These are phyloP conservation scores for Fraxinus americana DNA, from an alignment of 257 asterid genomes.

Conservation along the genomic window DNA sequence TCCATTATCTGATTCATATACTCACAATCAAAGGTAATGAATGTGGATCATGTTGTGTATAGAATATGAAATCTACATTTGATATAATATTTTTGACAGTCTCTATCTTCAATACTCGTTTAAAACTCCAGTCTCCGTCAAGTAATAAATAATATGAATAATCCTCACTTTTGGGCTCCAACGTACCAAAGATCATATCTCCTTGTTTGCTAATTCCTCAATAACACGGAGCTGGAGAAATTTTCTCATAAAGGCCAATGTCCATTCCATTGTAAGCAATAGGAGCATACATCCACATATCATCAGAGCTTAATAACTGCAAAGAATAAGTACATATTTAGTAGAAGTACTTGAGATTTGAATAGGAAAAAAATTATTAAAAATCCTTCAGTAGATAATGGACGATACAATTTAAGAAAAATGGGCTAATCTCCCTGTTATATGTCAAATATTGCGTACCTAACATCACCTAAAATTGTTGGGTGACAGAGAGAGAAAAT, in stretches of 20 bases:
- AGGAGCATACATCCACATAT: conserved; percentile 95
- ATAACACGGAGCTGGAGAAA: conserved; percentile 38
- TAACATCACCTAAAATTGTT: no score
- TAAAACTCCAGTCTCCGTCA: background rate
- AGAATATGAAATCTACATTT: background rate
- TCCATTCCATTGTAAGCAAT: conserved; percentile 88
- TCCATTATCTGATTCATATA: no score
- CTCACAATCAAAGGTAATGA: no score
- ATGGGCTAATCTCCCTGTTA: no score
- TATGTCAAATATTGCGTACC: no score
- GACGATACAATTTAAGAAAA: no score
- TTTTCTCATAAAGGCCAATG: conserved; percentile 56
- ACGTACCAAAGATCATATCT: background rate
- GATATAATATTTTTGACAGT: background rate
- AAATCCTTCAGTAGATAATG: background rate
- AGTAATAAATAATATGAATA: background rate
- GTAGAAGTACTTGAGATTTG: background rate
- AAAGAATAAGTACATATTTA: background rate
- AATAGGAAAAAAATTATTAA: background rate
- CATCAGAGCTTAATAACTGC: conserved; percentile 89
- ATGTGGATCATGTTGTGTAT: background rate
- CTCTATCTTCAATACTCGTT: background rate
- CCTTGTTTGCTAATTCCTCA: background rate
- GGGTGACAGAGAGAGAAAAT: no score
- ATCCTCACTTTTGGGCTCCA: background rate